These are phyloP conservation scores for Trichosporon coremiiforme DNA, from an alignment of 1,284 basidiomycete species.

Conservation along the genomic window DNA sequence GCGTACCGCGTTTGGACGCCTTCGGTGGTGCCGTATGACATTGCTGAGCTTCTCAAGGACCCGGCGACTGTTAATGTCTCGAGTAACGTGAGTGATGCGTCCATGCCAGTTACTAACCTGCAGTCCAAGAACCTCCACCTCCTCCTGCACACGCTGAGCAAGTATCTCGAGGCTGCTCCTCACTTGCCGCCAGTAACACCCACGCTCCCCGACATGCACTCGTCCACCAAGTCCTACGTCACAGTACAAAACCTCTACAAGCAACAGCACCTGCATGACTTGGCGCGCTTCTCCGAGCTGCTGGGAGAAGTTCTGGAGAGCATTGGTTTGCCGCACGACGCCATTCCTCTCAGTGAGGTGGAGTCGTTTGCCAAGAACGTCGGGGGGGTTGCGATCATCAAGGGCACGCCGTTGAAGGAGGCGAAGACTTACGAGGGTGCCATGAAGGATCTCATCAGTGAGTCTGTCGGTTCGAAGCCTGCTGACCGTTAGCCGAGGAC, in stretches of 20 bases:
- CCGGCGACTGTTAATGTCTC: slow-evolving; percentile 59
- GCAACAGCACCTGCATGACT: slow-evolving; percentile 46
- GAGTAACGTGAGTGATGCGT: slow-evolving; percentile 43
- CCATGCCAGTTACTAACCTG: slow-evolving; percentile 1
- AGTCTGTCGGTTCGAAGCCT: slow-evolving; percentile 36
- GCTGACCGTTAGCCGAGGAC: slow-evolving; percentile 28
- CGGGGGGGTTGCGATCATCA: slow-evolving; percentile 74
- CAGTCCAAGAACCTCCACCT: slow-evolving; percentile 75
- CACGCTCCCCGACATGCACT: slow-evolving; percentile 93
- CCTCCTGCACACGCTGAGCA: slow-evolving; percentile 74
- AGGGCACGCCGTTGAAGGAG: slow-evolving; percentile 68
- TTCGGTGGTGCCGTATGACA: slow-evolving; percentile 70
- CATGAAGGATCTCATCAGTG: slow-evolving; percentile 63
- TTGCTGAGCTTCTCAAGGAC: slow-evolving; percentile 68
- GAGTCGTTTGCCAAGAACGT: slow-evolving; percentile 89
- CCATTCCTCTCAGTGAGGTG: slow-evolving; percentile 61
- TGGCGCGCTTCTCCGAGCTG: slow-evolving; percentile 46
- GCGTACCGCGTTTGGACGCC: slow-evolving; percentile 73
- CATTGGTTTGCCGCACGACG: slow-evolving; percentile 52
- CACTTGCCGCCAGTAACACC: slow-evolving; percentile 64
- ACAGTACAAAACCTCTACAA: slow-evolving; percentile 55
- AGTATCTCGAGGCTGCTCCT: slow-evolving; percentile 58
- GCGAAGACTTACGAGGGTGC: slow-evolving; percentile 60
- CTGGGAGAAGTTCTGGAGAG: slow-evolving; percentile 46
- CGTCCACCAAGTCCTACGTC: slow-evolving; percentile 76